These are phyloP conservation scores for Trichoderma harzianum DNA, from an alignment of 2,329 filamentous ascomycete genomes.

Conservation along the genomic window DNA sequence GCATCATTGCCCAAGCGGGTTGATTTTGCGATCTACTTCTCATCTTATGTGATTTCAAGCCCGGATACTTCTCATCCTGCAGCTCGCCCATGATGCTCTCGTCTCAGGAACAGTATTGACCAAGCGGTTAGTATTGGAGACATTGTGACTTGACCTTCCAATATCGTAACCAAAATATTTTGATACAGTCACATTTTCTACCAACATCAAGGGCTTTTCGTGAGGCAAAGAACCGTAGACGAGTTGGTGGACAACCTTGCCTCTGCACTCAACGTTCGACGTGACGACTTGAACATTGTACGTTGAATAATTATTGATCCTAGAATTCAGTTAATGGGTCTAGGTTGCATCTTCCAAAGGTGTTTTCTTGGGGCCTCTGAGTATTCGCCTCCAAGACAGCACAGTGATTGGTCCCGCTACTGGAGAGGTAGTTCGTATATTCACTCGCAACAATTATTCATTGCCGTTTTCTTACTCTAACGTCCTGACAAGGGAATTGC, in stretches of 20 bases:
- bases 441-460: background rate
- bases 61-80: slow-evolving; percentile 55
- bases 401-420: slow-evolving; percentile 34
- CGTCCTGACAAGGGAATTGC: slow-evolving; percentile 50
- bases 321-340: slow-evolving; percentile 18
- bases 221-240: slow-evolving; percentile 65
- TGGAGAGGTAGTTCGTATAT: slow-evolving; percentile 29
- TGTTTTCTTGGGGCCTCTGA: slow-evolving; percentile 58
- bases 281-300: slow-evolving; percentile 69
- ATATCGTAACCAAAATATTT: background rate
- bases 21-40: background rate
- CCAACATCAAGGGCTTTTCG: slow-evolving; percentile 68
- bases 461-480: slow-evolving; percentile 13
- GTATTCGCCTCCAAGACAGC: slow-evolving; percentile 44
- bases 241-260: slow-evolving; percentile 71
- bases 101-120: slow-evolving; percentile 53
- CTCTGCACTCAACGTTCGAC: slow-evolving; percentile 61
- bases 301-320: slow-evolving; percentile 22
- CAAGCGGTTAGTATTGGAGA: slow-evolving; percentile 51
- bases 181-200: slow-evolving; percentile 71
- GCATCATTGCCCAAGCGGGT: slow-evolving; percentile 16
- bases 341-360: slow-evolving; percentile 74
- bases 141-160: no score
- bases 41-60: slow-evolving; percentile 36
- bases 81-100: slow-evolving; percentile 58